phyloP scores from a whole-genome alignment of 1,284 basidiomycete genomes.

The Sanghuangporus sanghuang region DNA sequence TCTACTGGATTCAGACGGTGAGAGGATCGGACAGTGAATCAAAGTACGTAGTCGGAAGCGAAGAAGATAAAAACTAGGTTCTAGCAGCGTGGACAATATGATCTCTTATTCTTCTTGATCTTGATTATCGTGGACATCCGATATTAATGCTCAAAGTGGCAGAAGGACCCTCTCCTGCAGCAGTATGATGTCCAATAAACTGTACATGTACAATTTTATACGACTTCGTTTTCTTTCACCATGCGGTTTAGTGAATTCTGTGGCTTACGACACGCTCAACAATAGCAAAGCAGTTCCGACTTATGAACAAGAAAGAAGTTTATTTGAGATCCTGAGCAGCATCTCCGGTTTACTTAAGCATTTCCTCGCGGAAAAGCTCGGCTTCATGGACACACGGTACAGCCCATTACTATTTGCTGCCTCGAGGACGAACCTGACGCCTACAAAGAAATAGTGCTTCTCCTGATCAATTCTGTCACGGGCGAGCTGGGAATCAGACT shows the following conservation, averaged over 20 bases:
- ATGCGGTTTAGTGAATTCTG: background rate
- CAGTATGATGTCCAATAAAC: background rate
- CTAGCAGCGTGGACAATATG: background rate
- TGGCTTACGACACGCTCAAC: background rate
- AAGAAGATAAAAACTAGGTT: background rate
- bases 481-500: too few species aligned
- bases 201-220: background rate
- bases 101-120: background rate
- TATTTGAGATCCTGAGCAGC: background rate
- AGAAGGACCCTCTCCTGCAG: background rate
- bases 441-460: too few species aligned
- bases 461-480: too few species aligned
- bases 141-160: background rate
- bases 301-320: background rate
- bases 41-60: background rate
- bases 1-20: constrained; percentile 15
- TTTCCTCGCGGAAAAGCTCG: background rate
- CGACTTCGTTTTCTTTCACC: background rate
- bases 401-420: too few species aligned
- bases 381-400: background rate
- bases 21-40: background rate
- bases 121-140: background rate
- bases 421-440: too few species aligned
- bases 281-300: background rate
- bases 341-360: background rate